Conservation (phyloP, 1,284 basidiomycete species). For the Pseudomicrostroma phylloplanum region DNA sequence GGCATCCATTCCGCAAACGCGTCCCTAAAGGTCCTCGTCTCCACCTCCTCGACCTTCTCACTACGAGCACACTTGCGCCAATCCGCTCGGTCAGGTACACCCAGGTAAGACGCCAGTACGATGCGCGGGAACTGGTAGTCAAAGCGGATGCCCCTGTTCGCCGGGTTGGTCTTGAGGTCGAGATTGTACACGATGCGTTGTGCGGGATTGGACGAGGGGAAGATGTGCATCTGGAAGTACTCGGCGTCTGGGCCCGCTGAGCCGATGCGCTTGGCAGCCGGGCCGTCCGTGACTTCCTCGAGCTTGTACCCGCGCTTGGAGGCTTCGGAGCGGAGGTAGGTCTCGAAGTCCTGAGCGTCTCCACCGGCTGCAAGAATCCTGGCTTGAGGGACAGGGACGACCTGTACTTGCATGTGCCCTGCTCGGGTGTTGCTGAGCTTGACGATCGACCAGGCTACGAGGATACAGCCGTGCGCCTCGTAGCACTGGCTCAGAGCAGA, state of each 20-base stretch:
- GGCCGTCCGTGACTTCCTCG: slow-evolving; percentile 8
- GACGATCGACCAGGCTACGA: slow-evolving; percentile 28
- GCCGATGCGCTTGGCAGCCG: neutral
- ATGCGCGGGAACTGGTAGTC: slow-evolving; percentile 23
- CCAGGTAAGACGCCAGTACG: slow-evolving; percentile 27
- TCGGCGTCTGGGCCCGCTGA: neutral
- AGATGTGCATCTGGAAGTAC: slow-evolving; percentile 6
- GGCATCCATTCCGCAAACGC: slow-evolving; percentile 17
- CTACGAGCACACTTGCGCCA: slow-evolving; percentile 31
- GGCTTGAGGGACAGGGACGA: slow-evolving; percentile 23
- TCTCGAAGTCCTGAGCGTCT: slow-evolving; percentile 6
- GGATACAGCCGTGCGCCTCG: slow-evolving; percentile 14
- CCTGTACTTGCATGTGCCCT: slow-evolving; percentile 41
- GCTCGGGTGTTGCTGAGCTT: slow-evolving; percentile 23
- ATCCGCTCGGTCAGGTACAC: slow-evolving; percentile 31
- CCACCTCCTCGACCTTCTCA: slow-evolving; percentile 18
- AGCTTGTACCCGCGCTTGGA: slow-evolving; percentile 16
- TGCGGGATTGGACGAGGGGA: slow-evolving; percentile 8
- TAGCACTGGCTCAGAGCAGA: slow-evolving; percentile 18
- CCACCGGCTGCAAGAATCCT: neutral
- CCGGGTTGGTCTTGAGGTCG: neutral
- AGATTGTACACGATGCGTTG: slow-evolving; percentile 9
- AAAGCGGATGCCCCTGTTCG: slow-evolving; percentile 12
- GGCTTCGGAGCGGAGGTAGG: slow-evolving; percentile 16
- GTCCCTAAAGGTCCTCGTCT: slow-evolving; percentile 22